Base-by-base conservation (phyloP, 2,329 filamentous ascomycete species). In the Cladosporium sp. region DNA sequence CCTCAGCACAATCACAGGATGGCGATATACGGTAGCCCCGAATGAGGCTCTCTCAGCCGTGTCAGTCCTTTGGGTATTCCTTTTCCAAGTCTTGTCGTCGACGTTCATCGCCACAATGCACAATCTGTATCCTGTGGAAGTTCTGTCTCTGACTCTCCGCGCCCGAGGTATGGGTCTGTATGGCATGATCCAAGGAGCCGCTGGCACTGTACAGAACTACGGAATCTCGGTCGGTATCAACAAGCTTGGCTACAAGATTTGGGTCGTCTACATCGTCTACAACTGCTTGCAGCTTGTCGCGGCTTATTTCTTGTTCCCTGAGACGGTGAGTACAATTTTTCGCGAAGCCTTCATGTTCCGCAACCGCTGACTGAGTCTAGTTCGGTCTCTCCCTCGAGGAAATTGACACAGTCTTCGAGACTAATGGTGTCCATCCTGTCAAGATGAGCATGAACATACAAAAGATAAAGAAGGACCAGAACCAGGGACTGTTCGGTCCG, bases 331-430 rank as follows among this genome's bases (percentile, higher is more conserved):
- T 23, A 2, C 11, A 5, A 23, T 21, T 10, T 5, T 7, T n/a
- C 12, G 10, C 10, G n/a, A 46, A 12, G 1, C 4, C 10, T 21
- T 18, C 18, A 10, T 18, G 4, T 29, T 28, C 21, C 12, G 3
- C 14, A 12, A 29, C 29, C 8, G 26, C 49, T 53, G 12, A 53
- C 23, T 4, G 11, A 28, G 12, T 3, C 1, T 18, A 53, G 49
- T 53, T 53, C 49, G 49, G 49, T 10, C 72, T 84, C 40, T 80
- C 78, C 26, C 76, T 86, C 52, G 84, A 87, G 72, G 84, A 87
- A 74, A 86, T 86, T 60, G 84, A 86, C 69, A 82, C 81, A 52
- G 85, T 88, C 64, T 88, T 88, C 66, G 85, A 81, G 68, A 82
- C 80, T 0, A 75, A 76, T 5, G 79, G 78, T 7, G 75, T 80